Conservation (phyloP, 331 rosid genomes). For the Stylosanthes scabra region DNA sequence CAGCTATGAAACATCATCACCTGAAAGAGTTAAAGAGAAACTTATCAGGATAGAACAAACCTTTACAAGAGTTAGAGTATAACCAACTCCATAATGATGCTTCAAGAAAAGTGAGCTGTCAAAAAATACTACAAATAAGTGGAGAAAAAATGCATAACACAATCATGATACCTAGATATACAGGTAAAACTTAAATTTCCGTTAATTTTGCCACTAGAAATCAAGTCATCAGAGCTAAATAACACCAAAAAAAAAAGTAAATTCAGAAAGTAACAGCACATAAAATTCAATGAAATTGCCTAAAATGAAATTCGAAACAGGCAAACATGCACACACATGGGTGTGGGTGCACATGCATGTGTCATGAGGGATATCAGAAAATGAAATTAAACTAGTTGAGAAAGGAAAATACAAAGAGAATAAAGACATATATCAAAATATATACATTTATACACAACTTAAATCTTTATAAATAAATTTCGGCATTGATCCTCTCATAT, state of each 20-base stretch:
- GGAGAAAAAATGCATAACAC: constrained; percentile 4
- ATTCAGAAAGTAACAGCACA: not conserved
- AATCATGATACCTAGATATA: constrained; percentile 21
- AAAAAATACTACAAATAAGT: constrained; percentile 41
- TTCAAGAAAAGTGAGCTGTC: constrained; percentile 94
- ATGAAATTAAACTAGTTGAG: too few species aligned
- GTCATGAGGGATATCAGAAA: too few species aligned
- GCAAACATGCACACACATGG: not conserved
- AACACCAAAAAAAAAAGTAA: not conserved
- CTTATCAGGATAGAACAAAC: constrained; percentile 49
- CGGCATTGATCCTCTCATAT: not conserved
- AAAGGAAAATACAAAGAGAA: too few species aligned
- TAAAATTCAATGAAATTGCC: constrained; percentile 6
- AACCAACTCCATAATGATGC: constrained; percentile 96
- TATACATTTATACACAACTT: too few species aligned
- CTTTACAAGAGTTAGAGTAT: constrained; percentile 92
- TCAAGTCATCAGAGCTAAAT: constrained; percentile 10
- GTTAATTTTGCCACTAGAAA: constrained; percentile 11
- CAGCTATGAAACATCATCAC: constrained; percentile 29
- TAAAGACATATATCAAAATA: too few species aligned
- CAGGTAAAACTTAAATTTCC: not conserved
- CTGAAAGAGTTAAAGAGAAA: constrained; percentile 30
- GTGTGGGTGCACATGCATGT: too few species aligned
- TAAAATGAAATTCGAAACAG: constrained; percentile 1
- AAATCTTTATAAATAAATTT: too few species aligned